Evolutionary conservation across 176 grass and related monocot genomes (phyloP).

Genomic region (Avena atlantica): DNA sequence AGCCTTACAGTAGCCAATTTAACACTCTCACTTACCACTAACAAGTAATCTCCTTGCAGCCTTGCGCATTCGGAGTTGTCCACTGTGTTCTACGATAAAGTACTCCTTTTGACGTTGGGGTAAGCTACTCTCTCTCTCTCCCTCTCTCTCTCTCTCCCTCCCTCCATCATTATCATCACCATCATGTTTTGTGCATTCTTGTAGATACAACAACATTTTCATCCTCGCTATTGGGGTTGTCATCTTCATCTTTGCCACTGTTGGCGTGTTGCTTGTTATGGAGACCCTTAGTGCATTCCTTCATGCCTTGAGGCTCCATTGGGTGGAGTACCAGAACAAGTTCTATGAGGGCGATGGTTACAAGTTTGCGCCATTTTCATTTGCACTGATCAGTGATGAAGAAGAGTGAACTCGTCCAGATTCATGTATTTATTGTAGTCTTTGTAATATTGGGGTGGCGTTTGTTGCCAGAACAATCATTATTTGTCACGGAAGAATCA

Average conservation of each 20-base stretch:
- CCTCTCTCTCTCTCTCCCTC: not conserved
- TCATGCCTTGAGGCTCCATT: constrained; percentile 97
- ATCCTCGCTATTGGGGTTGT: constrained; percentile 56
- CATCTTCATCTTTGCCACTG: constrained; percentile 74
- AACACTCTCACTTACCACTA: not conserved
- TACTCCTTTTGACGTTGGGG: constrained; percentile 76
- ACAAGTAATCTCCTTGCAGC: constrained; percentile 55
- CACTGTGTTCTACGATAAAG: constrained; percentile 91
- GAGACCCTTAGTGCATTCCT: constrained; percentile 95
- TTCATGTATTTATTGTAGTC: constrained; percentile 41
- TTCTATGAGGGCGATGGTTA: constrained; percentile 99
- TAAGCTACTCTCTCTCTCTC: constrained; percentile 47
- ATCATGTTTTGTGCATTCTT: constrained; percentile 35
- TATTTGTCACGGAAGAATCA: constrained; percentile 52
- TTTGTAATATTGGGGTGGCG: constrained; percentile 40
- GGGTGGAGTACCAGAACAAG: constrained; percentile 99
- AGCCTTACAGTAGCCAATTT: not conserved
- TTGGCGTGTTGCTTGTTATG: constrained; percentile 95
- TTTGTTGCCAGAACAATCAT: constrained; percentile 48
- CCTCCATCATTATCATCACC: not conserved
- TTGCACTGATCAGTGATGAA: constrained; percentile 60
- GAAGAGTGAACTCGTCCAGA: constrained; percentile 61
- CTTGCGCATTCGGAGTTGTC: constrained; percentile 96
- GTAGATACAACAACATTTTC: constrained; percentile 67
- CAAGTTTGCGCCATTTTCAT: constrained; percentile 92